Conservation (phyloP, 345 rosid genomes). For the Brassica incana region DNA sequence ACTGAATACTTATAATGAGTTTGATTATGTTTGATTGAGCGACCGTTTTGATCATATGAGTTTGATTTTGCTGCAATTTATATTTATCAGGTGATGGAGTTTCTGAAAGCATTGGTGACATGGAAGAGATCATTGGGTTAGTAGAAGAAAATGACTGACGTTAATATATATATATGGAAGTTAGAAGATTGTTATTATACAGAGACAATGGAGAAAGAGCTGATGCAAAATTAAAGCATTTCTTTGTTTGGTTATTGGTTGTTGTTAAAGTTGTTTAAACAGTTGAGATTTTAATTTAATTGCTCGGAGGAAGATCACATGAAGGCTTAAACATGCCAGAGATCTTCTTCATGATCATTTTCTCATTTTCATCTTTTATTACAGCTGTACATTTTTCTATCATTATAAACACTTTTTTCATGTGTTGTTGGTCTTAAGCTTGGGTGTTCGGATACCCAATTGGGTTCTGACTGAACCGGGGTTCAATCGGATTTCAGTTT, state of each 20-base stretch:
- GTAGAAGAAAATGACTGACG: conserved; percentile 18
- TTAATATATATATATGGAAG: conserved; percentile 19
- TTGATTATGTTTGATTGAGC: not conserved
- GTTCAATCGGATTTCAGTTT: no score
- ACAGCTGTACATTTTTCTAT: conserved; percentile 25
- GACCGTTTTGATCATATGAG: not conserved
- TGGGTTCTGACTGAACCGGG: no score
- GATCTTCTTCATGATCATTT: conserved; percentile 15
- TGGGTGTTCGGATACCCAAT: no score
- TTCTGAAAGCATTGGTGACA: conserved; percentile 62
- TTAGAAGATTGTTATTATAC: conserved; percentile 25
- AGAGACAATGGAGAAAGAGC: conserved; percentile 1
- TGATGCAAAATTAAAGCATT: not conserved
- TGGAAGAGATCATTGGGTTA: conserved; percentile 60
- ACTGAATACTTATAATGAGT: not conserved
- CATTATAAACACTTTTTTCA: not conserved
- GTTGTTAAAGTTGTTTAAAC: not conserved
- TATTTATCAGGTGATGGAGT: conserved; percentile 75
- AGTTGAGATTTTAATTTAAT: conserved; percentile 16
- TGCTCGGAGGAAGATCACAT: conserved; percentile 9
- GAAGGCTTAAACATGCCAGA: conserved; percentile 35
- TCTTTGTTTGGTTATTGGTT: conserved; percentile 6
- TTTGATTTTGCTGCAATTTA: not conserved
- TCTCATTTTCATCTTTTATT: conserved; percentile 14
- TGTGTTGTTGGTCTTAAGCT: not conserved